A percentile compares a stretch with the other conserved stretches of the same genome.
phyloP scores from a whole-genome alignment of 306 rosid species.

The Malus sieversii region DNA sequence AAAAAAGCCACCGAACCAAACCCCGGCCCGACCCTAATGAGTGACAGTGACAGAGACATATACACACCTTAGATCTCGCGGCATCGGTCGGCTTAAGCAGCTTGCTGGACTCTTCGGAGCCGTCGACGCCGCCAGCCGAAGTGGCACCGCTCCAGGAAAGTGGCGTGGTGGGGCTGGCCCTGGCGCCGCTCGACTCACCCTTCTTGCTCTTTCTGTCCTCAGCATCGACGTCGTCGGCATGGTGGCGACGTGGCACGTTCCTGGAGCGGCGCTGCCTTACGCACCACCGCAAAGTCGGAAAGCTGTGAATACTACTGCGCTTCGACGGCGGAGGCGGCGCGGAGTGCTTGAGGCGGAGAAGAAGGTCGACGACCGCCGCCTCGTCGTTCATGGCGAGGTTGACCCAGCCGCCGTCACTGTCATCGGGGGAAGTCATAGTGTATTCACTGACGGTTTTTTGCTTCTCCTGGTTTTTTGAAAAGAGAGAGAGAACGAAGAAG shows the following conservation, averaged over 20 bases:
- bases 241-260: slow-evolving; percentile 17
- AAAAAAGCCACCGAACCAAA: slow-evolving; percentile 3
- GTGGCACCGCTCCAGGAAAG: slow-evolving; percentile 71
- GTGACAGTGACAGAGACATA: slow-evolving; percentile 4
- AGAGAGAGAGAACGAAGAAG: not conserved
- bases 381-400: slow-evolving; percentile 58
- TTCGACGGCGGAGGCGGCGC: slow-evolving; percentile 7
- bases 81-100: slow-evolving; percentile 7
- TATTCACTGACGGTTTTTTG: not conserved
- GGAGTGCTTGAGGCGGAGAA: slow-evolving; percentile 32
- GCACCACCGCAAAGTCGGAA: slow-evolving; percentile 34
- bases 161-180: slow-evolving; percentile 90
- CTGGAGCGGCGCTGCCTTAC: slow-evolving; percentile 62
- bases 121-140: slow-evolving; percentile 26
- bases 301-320: not conserved
- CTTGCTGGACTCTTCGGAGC: slow-evolving; percentile 50
- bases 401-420: slow-evolving; percentile 49
- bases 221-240: not conserved
- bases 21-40: slow-evolving; percentile 5
- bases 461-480: not conserved
- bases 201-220: slow-evolving; percentile 6
- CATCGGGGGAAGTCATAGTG: slow-evolving; percentile 4
- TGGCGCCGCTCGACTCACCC: slow-evolving; percentile 8
- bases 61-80: slow-evolving; percentile 77
- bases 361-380: slow-evolving; percentile 43